Conservation (phyloP, 2,329 filamentous ascomycete species). For the Colletotrichum sp. region DNA sequence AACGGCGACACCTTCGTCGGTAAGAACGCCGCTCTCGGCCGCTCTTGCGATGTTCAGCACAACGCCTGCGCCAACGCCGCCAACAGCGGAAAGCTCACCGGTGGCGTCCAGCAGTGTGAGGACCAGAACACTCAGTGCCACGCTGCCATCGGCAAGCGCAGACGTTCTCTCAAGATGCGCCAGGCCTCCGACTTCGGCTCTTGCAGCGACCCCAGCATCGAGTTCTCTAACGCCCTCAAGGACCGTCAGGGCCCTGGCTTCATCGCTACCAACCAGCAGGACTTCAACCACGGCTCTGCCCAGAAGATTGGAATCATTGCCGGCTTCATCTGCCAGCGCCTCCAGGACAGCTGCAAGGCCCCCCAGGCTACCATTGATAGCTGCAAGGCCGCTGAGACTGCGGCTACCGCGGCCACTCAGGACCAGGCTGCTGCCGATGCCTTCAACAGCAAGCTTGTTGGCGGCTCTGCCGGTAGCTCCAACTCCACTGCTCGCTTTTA, state of each 20-base stretch:
- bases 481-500: background rate
- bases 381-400: constrained; percentile 20
- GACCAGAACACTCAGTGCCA: constrained; percentile 45
- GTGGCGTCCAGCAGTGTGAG: constrained; percentile 46
- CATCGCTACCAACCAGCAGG: constrained; percentile 38
- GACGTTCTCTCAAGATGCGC: constrained; percentile 10
- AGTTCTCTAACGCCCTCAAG: constrained; percentile 53
- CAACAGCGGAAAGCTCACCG: constrained; percentile 44
- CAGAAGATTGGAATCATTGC: constrained; percentile 43
- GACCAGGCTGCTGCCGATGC: constrained; percentile 28
- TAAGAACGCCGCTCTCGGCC: constrained; percentile 47
- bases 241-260: constrained; percentile 50
- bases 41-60: constrained; percentile 55
- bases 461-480: background rate
- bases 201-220: constrained; percentile 53
- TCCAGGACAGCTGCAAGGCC: constrained; percentile 33
- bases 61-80: constrained; percentile 54
- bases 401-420: constrained; percentile 22
- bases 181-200: constrained; percentile 44
- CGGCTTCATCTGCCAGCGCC: constrained; percentile 50
- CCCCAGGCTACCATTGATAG: background rate
- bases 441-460: constrained; percentile 26
- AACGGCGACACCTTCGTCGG: constrained; percentile 60
- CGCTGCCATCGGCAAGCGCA: constrained; percentile 25
- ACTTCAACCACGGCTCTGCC: constrained; percentile 60